Evolutionary conservation across 192 early-diverging fungal genomes (phyloP).

Genomic region (Coemansia asiatica): DNA sequence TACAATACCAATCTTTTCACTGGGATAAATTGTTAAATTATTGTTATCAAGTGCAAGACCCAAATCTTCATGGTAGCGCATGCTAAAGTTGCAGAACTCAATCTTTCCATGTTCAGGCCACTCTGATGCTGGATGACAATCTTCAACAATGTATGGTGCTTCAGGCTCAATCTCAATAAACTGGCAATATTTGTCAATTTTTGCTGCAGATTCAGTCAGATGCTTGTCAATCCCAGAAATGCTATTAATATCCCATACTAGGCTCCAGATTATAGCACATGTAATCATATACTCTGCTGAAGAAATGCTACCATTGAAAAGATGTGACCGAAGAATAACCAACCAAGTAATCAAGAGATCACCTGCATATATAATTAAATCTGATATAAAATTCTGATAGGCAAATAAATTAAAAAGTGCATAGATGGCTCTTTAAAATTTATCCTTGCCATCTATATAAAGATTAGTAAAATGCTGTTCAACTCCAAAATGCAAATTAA

Average conservation of each 20-base stretch:
- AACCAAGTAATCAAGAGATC: constrained; percentile 13
- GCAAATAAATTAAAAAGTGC: constrained; percentile 60
- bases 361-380: constrained; percentile 52
- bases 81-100: constrained; percentile 34
- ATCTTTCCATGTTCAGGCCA: constrained; percentile 31
- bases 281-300: constrained; percentile 22
- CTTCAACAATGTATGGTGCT: constrained; percentile 14
- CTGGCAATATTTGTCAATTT: constrained; percentile 29
- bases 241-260: constrained; percentile 7
- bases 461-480: constrained; percentile 58
- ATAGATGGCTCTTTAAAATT: constrained; percentile 58
- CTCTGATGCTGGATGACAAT: neutral
- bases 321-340: constrained; percentile 26
- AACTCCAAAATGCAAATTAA: constrained; percentile 65
- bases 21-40: constrained; percentile 49
- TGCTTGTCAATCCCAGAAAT: constrained; percentile 15
- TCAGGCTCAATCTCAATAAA: constrained; percentile 15
- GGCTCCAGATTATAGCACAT: neutral
- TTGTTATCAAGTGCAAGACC: constrained; percentile 37
- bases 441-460: constrained; percentile 60
- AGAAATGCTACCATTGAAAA: constrained; percentile 6
- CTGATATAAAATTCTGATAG: constrained; percentile 55
- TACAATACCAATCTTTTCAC: constrained; percentile 64
- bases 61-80: constrained; percentile 21
- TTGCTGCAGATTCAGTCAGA: constrained; percentile 13